These are phyloP conservation scores for Podaxis pistillaris DNA, from an alignment of 768 basidiomycete genomes.

Conservation along the genomic window DNA sequence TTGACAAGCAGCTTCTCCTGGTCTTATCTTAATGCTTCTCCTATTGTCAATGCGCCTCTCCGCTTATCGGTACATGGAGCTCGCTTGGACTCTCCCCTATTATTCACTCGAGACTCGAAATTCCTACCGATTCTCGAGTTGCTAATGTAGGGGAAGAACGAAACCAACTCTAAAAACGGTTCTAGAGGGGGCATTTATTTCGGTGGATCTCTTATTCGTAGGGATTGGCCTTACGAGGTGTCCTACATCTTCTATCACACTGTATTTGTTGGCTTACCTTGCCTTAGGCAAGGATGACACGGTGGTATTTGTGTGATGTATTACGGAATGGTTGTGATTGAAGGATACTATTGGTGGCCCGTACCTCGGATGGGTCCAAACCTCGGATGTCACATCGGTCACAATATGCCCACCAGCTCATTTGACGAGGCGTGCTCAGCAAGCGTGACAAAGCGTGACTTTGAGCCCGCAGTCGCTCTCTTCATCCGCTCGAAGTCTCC, in stretches of 20 bases:
- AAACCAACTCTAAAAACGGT: constrained; percentile 17
- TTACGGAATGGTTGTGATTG: no score
- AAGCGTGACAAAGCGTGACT: no score
- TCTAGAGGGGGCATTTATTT: constrained; percentile 48
- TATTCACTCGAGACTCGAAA: constrained; percentile 50
- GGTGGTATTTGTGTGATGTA: neutral
- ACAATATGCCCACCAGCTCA: no score
- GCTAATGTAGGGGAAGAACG: constrained; percentile 50
- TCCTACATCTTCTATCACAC: constrained; percentile 38
- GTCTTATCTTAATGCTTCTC: no score
- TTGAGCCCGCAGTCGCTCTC: no score
- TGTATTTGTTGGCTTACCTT: neutral
- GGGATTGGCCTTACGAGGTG: constrained; percentile 62
- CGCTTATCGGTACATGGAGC: neutral
- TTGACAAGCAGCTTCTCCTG: neutral
- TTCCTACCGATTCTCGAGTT: constrained; percentile 45
- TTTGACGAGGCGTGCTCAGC: no score
- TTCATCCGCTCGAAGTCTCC: no score
- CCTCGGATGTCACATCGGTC: no score
- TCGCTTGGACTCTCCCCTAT: constrained; percentile 22
- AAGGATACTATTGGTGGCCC: no score
- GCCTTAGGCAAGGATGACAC: neutral
- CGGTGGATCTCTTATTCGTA: constrained; percentile 43
- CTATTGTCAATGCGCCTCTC: no score
- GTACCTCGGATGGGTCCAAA: no score